Evolutionary conservation across 805 yeast species (phyloP), one percentile per base, ranked within the genome.

Genomic region (Kockiozyma suomiensis): DNA sequence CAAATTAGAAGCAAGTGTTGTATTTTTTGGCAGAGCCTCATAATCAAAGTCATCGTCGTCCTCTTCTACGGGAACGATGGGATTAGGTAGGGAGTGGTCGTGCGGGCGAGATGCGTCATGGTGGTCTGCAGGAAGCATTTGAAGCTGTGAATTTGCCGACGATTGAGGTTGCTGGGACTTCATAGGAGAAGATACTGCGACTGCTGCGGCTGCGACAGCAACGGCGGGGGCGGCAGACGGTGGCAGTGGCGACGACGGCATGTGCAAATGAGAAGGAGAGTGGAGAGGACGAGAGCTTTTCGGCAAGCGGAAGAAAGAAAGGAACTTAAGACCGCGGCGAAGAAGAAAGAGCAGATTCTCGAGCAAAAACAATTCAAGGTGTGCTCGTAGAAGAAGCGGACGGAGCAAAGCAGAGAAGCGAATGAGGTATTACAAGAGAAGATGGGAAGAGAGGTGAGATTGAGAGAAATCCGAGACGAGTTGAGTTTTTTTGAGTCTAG

Each of bases 21-120:
- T 91, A 69, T 85, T 85, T 37, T 85, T 88, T 1, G 98, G 98
- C 30, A 93, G 80, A 4, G 97, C 85, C 74, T 93, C 99, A 74
- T 93, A 93, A 72, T 93, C 99, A 38, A 86, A 58, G 25, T 68
- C n/a, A 26, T 56, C 69, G 12, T 66, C 69, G 2, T 57, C 63
- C n/a, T 56, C 41, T 33, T 55, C 50, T 7, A 49, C 42, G 8
- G 47, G 49, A 37, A 23, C 43, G 32, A 41, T 43, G n/a, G 51
- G 46, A 26, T 48, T 43, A 6, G 49, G 56, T 21, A 38, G 35
- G 28, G 56, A 10, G 19, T 23, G 42, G 49, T 52, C 49, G 45
- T 43, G 50, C 47, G 56, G 50, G 5, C 49, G 43, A 4, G 50
- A 38, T 30, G 49, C 21, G 40, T 33, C 33, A 41, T 42, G 48